Percentiles rank a stretch among this genome's conserved stretches.
Evolutionary conservation across 305 asterid genomes (phyloP).

Genomic region (Petunia hybrid): DNA sequence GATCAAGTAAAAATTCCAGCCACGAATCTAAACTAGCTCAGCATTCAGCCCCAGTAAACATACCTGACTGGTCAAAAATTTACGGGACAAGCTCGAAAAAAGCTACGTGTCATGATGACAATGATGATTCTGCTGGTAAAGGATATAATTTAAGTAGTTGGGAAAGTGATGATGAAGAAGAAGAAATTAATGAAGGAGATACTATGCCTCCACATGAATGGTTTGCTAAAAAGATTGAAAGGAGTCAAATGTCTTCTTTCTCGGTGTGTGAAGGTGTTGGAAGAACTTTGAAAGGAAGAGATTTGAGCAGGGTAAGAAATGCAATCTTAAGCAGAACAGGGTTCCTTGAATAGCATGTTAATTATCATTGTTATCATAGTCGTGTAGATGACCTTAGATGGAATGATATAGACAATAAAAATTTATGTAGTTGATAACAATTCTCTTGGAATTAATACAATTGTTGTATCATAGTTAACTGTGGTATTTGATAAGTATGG

Average conservation of each 20-base stretch:
- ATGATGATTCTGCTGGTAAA: background rate
- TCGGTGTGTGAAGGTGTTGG: slow-evolving; percentile 79
- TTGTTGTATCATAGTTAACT: too few relatives aligned
- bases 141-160: slow-evolving; percentile 33
- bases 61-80: slow-evolving; percentile 66
- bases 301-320: slow-evolving; percentile 66
- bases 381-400: too few relatives aligned
- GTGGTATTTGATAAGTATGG: too few relatives aligned
- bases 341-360: slow-evolving; percentile 51
- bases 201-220: slow-evolving; percentile 70
- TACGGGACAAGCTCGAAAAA: slow-evolving; percentile 41
- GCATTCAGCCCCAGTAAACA: slow-evolving; percentile 58
- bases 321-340: slow-evolving; percentile 68
- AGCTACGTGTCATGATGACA: slow-evolving; percentile 15
- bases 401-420: too few relatives aligned
- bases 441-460: too few relatives aligned
- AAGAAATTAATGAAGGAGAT: slow-evolving; percentile 32
- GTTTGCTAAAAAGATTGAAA: slow-evolving; percentile 53
- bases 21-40: slow-evolving; percentile 39
- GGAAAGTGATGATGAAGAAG: slow-evolving; percentile 46
- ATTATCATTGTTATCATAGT: too few relatives aligned
- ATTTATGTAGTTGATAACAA: too few relatives aligned
- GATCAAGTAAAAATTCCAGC: slow-evolving; percentile 27
- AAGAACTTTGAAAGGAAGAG: slow-evolving; percentile 78
- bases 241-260: slow-evolving; percentile 50